Conservation (phyloP, 2,329 filamentous ascomycete genomes). For the Curvularia sp. region DNA sequence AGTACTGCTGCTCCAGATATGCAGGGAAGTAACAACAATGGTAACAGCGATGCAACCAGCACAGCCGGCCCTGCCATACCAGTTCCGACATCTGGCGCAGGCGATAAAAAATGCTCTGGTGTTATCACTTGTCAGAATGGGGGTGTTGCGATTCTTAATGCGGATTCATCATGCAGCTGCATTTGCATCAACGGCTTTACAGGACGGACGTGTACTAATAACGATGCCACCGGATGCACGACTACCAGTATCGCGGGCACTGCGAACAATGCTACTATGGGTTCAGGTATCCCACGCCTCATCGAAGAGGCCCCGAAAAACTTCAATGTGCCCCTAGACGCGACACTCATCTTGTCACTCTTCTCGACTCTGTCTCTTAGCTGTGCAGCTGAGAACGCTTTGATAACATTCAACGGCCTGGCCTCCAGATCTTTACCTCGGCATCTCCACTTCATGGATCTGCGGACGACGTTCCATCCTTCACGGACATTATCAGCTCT, state of each 20-base stretch:
- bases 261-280: conserved; percentile 72
- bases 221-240: conserved; percentile 62
- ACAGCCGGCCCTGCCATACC: conserved; percentile 26
- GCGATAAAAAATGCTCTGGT: conserved; percentile 61
- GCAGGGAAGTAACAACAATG: conserved; percentile 20
- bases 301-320: conserved; percentile 69
- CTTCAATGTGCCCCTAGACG: conserved; percentile 78
- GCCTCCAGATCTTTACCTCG: conserved; percentile 38
- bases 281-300: conserved; percentile 77
- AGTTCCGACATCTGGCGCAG: conserved; percentile 31
- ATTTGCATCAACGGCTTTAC: conserved; percentile 90
- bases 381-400: conserved; percentile 83
- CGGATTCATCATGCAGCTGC: conserved; percentile 74
- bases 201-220: conserved; percentile 63
- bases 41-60: conserved; percentile 33
- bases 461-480: conserved; percentile 29
- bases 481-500: conserved; percentile 36
- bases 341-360: conserved; percentile 72
- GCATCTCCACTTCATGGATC: conserved; percentile 29
- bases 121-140: conserved; percentile 77
- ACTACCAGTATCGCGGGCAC: conserved; percentile 56
- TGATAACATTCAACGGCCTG: conserved; percentile 78
- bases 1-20: conserved; percentile 29
- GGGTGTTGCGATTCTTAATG: conserved; percentile 74
- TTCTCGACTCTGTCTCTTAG: conserved; percentile 79